A percentile compares a stretch with the other conserved stretches of the same genome.
Evolutionary conservation across 306 rosid genomes (phyloP).

Genomic region (Cyamopsis tetragonoloba): DNA sequence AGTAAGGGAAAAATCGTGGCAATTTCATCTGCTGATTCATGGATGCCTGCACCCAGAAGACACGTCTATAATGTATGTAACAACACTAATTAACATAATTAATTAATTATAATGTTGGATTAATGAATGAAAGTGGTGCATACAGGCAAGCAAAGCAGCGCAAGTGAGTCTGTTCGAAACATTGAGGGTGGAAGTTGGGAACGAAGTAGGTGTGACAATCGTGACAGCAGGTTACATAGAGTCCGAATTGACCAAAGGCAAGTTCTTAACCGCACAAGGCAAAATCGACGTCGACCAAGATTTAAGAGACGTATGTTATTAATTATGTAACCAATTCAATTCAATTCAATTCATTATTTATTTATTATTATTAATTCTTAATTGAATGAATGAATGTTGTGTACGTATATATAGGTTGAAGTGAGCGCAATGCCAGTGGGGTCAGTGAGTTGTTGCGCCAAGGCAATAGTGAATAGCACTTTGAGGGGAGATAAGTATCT

Average conservation of each 20-base stretch:
- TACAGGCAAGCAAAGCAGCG: constrained; percentile 74
- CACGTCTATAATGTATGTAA: constrained; percentile 43
- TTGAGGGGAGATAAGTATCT: constrained; percentile 29
- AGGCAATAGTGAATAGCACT: constrained; percentile 19
- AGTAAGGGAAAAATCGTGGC: constrained; percentile 61
- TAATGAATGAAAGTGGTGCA: too few species aligned
- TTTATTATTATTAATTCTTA: not conserved
- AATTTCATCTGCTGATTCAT: constrained; percentile 52
- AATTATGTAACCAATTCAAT: constrained; percentile 36
- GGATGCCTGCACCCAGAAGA: constrained; percentile 62
- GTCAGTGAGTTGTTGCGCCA: constrained; percentile 21
- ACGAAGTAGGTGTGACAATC: constrained; percentile 50
- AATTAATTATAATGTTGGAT: too few species aligned
- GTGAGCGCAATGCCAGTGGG: constrained; percentile 30
- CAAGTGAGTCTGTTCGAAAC: constrained; percentile 48
- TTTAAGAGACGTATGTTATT: too few species aligned
- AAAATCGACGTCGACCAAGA: constrained; percentile 41
- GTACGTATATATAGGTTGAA: constrained; percentile 7
- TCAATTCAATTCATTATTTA: not conserved
- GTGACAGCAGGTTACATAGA: constrained; percentile 60
- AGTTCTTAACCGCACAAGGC: constrained; percentile 34
- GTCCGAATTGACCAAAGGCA: constrained; percentile 59
- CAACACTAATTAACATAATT: too few species aligned
- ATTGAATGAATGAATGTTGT: not conserved
- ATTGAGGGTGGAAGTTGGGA: constrained; percentile 52